Base-by-base conservation (phyloP, 208 protist species). In the Acanthamoeba divionensis region DNA sequence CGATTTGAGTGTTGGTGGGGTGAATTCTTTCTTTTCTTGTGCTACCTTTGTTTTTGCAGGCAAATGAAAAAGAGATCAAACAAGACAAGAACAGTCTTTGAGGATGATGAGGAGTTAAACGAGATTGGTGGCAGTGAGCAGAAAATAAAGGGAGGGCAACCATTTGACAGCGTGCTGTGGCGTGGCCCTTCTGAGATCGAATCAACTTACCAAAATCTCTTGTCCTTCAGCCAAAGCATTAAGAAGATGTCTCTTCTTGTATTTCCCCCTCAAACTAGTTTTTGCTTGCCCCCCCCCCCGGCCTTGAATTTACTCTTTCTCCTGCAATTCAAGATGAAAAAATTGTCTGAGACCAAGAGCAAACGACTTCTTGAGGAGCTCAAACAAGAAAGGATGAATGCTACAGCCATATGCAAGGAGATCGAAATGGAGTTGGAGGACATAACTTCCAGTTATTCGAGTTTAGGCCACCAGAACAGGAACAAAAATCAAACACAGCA, bases 181-280 rank as follows among this genome's bases (percentile, higher is more conserved):
- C 55, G 55, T 29, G 55, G 26, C 24, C 24, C 13, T 80, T 26
- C 47, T 26, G 57, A 52, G 44, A 57, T 41, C 24, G 67, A 38
- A 10, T 77, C 36, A 6, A 38, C 63, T 36, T 29, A 63, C 55
- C 55, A 29, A 5, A 80, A 80, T 38, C 71, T 80, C 44, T 18
- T 80, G 15, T 44, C 71, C 41, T 80, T 80, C 71, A 80, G 18
- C 71, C 47, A 80, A 29, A 24, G 47, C 45, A 50, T 80, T 44
- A 80, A 57, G 9, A 80, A 57, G 45, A 80, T 80, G 15, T 50
- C 71, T 6, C 47, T 36, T 13, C 45, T 80, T 15, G 71, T 80
- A 80, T 29, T 44, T 3, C 33, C 12, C 71, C 10, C n/a, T 50
- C 57, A 36, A 52, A 52, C 50, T 52, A 13, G 21, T 52, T 7